Conservation (phyloP, 202 grass and related monocot genomes). For the Saccharum hybrid region DNA sequence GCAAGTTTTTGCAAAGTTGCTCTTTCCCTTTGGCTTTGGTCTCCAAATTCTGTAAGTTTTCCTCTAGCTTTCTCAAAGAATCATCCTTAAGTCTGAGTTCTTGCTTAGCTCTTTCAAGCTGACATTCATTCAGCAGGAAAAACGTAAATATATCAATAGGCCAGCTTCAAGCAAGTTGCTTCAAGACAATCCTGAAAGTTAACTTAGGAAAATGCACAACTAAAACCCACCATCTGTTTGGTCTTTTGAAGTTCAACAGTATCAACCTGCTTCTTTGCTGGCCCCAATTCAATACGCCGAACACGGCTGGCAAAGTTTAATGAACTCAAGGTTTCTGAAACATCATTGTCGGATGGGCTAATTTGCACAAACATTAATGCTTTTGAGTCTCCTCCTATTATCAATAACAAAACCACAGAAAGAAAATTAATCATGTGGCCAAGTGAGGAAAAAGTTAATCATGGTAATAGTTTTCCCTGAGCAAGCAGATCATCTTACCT, state of each 20-base stretch:
- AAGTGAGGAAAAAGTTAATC: neutral
- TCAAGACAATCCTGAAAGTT: neutral
- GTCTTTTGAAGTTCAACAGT: slow-evolving; percentile 81
- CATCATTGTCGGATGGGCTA: slow-evolving; percentile 84
- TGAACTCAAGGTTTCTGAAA: slow-evolving; percentile 88
- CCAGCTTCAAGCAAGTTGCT: slow-evolving; percentile 30
- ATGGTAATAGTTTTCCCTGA: slow-evolving; percentile 12
- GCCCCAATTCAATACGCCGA: slow-evolving; percentile 77
- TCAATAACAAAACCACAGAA: slow-evolving; percentile 22
- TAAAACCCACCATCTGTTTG: slow-evolving; percentile 79
- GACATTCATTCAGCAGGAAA: slow-evolving; percentile 40
- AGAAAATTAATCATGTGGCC: slow-evolving; percentile 18
- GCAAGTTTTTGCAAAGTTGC: slow-evolving; percentile 69
- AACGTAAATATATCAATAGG: neutral
- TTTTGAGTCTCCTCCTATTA: slow-evolving; percentile 87
- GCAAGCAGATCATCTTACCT: slow-evolving; percentile 56
- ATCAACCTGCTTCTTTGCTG: slow-evolving; percentile 88
- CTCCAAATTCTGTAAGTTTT: slow-evolving; percentile 77
- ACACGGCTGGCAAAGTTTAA: slow-evolving; percentile 97
- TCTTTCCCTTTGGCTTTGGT: slow-evolving; percentile 82
- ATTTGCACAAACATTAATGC: slow-evolving; percentile 98
- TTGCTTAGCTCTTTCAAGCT: slow-evolving; percentile 92
- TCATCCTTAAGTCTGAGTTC: slow-evolving; percentile 84
- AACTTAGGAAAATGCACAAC: slow-evolving; percentile 24
- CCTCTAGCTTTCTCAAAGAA: slow-evolving; percentile 79